These are phyloP conservation scores for Mycena pura DNA, from an alignment of 768 basidiomycete species.

Conservation along the genomic window DNA sequence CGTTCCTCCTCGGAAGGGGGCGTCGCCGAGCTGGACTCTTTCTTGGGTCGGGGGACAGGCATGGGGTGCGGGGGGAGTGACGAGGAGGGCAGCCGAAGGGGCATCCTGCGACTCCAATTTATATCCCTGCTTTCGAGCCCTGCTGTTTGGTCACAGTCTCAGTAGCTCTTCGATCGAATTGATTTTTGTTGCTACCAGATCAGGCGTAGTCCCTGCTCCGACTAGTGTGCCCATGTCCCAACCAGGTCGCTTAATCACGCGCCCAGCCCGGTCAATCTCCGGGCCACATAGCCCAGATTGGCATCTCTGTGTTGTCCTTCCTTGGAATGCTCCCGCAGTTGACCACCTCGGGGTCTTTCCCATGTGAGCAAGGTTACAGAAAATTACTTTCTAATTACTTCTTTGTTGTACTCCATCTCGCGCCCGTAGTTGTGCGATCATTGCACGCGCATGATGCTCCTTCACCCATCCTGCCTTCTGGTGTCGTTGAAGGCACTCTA, in stretches of 20 bases:
- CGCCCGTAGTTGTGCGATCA: constrained; percentile 39
- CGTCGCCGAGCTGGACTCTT: constrained; percentile 69
- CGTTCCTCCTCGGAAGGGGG: constrained; percentile 69
- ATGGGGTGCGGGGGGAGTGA: constrained; percentile 50
- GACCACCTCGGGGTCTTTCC: constrained; percentile 18
- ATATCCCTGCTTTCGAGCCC: constrained; percentile 38
- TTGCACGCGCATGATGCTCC: constrained; percentile 28
- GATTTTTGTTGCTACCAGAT: constrained; percentile 1
- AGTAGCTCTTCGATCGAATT: constrained; percentile 14
- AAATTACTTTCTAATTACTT: not conserved
- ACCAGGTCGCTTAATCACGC: constrained; percentile 49
- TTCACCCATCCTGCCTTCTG: constrained; percentile 18
- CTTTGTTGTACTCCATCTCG: not conserved
- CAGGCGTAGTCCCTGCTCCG: constrained; percentile 40
- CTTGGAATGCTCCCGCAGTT: constrained; percentile 1
- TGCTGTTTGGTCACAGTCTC: constrained; percentile 12
- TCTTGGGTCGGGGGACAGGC: constrained; percentile 66
- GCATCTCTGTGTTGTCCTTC: constrained; percentile 23
- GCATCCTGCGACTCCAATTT: constrained; percentile 15
- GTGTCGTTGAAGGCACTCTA: constrained; percentile 36
- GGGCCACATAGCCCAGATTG: constrained; percentile 44
- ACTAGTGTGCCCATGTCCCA: constrained; percentile 30
- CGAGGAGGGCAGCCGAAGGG: constrained; percentile 32
- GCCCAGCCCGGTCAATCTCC: constrained; percentile 52
- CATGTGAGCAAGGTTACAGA: constrained; percentile 14